Percentiles rank a stretch among this genome's conserved stretches.
These are phyloP conservation scores for Candida anglica DNA, from an alignment of 805 yeast species.

Conservation along the genomic window DNA sequence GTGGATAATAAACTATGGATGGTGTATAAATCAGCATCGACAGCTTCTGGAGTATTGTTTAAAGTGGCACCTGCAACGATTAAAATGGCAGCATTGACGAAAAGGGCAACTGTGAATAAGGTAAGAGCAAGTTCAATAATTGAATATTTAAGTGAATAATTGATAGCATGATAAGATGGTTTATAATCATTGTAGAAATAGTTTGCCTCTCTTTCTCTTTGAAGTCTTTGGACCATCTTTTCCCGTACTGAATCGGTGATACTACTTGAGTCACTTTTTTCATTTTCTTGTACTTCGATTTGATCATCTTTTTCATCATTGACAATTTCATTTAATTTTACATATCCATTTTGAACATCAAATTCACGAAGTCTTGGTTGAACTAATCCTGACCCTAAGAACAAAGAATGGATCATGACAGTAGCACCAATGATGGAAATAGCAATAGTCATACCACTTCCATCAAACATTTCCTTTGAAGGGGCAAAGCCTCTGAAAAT, in stretches of 20 bases:
- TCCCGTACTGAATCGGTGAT: too few relatives aligned
- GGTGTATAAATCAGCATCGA: conserved; percentile 78
- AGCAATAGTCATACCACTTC: conserved; percentile 42
- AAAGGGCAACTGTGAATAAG: conserved; percentile 74
- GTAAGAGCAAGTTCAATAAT: conserved; percentile 68
- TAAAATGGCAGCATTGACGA: conserved; percentile 80
- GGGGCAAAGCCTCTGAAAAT: conserved; percentile 44
- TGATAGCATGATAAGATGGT: conserved; percentile 73
- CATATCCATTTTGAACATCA: conserved; percentile 35
- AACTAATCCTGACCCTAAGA: conserved; percentile 46
- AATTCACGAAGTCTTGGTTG: conserved; percentile 46
- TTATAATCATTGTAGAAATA: conserved; percentile 44
- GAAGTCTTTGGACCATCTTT: conserved; percentile 3
- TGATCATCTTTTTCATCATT: conserved; percentile 7
- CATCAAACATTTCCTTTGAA: conserved; percentile 37
- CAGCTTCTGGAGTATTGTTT: conserved; percentile 64
- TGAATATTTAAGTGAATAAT: conserved; percentile 67
- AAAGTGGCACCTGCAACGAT: conserved; percentile 79
- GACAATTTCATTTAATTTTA: conserved; percentile 16
- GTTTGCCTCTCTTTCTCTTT: conserved; percentile 17
- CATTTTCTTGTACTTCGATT: conserved; percentile 3
- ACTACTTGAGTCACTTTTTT: conserved; percentile 6
- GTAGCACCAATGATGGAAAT: conserved; percentile 48
- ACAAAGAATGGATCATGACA: conserved; percentile 49
- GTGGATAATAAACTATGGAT: conserved; percentile 62